Base-by-base conservation (phyloP, 176 grass and related monocot species). In the sorghum (Sorghum bicolor) region DNA sequence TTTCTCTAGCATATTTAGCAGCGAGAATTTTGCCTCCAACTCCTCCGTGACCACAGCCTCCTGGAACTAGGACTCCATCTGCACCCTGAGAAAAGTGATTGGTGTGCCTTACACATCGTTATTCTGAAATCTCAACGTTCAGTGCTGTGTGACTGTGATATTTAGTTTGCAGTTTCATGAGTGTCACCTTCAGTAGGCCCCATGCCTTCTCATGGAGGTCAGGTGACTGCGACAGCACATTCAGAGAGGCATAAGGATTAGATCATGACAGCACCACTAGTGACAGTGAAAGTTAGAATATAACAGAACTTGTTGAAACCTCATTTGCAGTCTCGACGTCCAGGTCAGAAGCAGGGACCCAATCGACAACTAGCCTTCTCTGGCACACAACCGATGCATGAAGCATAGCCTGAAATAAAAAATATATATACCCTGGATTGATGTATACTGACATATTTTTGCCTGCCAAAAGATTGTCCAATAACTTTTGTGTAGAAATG, bases 1-100 rank as follows among this genome's bases (percentile, higher is more conserved):
- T 89, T 87, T 89, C 92, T 50, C 92, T 75, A 24, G 89, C 75
- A 64, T 78, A 82, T 38, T 91, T 94, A 5, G 86, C 80, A 34
- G 83, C 86, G 22, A 87, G 19, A 45, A 94, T 87, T 82, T 89
- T 85, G 31, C 89, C 89, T 73, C 84, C 28, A 3, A 89, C 31
- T 55, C 89, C 89, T 34, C 76, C 72, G 3, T 91, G 44, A 4
- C 84, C 92, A 84, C 85, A 94, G 33, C 84, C 87, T 75, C 89
- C 89, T 39, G 81, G 92, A 47, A 94, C 89, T n/a, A 94, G 36
- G 30, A 91, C 17, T 10, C 81, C 92, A 79, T 91, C 84, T 79
- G 89, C 86, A 86, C 89, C 84, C 89, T 94, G 89, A 80, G 19
- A 20, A 32, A 74, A 44, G 13, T 12, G 62, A 41, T 41, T 12